phyloP scores from a whole-genome alignment of 1,139 yeast genomes.

The Nakaseomyces uthaithaninus region DNA sequence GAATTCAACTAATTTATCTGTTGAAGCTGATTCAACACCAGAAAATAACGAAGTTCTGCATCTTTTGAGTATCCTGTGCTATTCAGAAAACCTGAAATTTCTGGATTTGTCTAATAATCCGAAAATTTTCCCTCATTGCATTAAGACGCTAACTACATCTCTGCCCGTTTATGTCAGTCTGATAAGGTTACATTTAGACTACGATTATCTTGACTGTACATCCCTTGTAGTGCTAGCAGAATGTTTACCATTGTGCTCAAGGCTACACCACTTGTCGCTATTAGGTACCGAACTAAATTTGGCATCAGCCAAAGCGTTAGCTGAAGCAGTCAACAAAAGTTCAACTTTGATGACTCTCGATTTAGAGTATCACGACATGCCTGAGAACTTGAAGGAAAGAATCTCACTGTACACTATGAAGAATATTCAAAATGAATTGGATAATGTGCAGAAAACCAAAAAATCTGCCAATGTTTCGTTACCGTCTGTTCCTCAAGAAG shows the following conservation, averaged over 20 bases:
- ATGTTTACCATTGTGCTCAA: conserved; percentile 51
- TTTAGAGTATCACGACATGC: conserved; percentile 49
- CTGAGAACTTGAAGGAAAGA: conserved; percentile 45
- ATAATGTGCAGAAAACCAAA: conserved; percentile 12
- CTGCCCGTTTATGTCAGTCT: conserved; percentile 54
- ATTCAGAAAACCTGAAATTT: conserved; percentile 49
- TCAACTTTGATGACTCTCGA: conserved; percentile 52
- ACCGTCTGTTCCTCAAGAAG: conserved; percentile 8
- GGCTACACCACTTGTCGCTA: conserved; percentile 51
- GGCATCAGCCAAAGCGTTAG: conserved; percentile 48
- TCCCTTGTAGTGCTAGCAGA: conserved; percentile 51
- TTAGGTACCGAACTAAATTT: conserved; percentile 49
- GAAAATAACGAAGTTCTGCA: conserved; percentile 27
- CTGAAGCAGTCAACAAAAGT: conserved; percentile 51
- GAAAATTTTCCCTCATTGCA: conserved; percentile 43
- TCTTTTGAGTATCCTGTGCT: conserved; percentile 33
- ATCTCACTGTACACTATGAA: conserved; percentile 63
- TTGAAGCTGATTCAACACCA: conserved; percentile 26
- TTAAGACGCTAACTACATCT: conserved; percentile 38
- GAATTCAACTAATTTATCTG: conserved; percentile 44
- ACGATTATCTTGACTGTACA: conserved; percentile 43
- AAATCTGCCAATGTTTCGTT: background rate
- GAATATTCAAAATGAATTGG: conserved; percentile 49
- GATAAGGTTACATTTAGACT: conserved; percentile 53
- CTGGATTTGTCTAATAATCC: conserved; percentile 63